Evolutionary conservation across 176 grass and related monocot species (phyloP).

Genomic region (bread wheat (Triticum aestivum)): IWGSC_CS_RefSeq_v2.1 NC_057804.1:56738559-56739058

Average conservation of each 20-base stretch:
- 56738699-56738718: neutral
- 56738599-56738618: conserved; percentile 13
- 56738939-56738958: conserved; percentile 89
- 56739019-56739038: neutral
- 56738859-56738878: conserved; percentile 24
- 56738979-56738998: conserved; percentile 14
- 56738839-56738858: neutral
- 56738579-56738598: conserved; percentile 4
- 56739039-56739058: conserved; percentile 6
- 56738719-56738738: neutral
- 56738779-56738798: neutral
- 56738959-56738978: conserved; percentile 34
- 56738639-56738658: neutral
- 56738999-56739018: neutral
- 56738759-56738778: neutral
- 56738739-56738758: neutral
- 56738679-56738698: neutral
- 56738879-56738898: conserved; percentile 69
- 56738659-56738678: neutral
- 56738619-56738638: neutral
- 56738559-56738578: neutral
- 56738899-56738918: conserved; percentile 98
- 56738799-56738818: neutral
- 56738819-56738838: neutral
- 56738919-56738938: conserved; percentile 98